phyloP scores from a whole-genome alignment of 306 rosid species.

The Vachellia collinsii region DNA sequence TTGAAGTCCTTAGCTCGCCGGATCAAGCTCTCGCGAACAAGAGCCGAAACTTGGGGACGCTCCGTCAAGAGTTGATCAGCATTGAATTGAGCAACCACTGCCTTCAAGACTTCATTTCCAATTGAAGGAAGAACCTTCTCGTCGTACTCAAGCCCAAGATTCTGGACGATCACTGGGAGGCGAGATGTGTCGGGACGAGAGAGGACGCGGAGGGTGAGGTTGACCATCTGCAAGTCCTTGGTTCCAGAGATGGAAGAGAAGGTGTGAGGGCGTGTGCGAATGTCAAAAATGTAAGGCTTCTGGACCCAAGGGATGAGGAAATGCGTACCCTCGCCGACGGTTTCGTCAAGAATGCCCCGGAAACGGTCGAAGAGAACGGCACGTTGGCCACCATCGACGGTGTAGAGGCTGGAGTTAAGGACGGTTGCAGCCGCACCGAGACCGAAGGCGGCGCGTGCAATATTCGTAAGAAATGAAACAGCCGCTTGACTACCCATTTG shows the following conservation, averaged over 20 bases:
- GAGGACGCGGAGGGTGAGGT: conserved; percentile 77
- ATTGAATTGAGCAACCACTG: conserved; percentile 86
- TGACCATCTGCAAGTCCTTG: conserved; percentile 86
- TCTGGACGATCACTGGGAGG: conserved; percentile 69
- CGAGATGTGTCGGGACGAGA: conserved; percentile 77
- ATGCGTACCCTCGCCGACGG: conserved; percentile 76
- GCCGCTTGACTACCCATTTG: conserved; percentile 81
- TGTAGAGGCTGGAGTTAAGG: conserved; percentile 69
- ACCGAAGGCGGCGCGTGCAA: conserved; percentile 71
- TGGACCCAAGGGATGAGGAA: conserved; percentile 93
- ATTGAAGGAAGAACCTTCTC: conserved; percentile 93
- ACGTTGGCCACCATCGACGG: conserved; percentile 93
- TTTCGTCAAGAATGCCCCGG: conserved; percentile 68
- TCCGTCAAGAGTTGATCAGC: conserved; percentile 89
- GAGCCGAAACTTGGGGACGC: conserved; percentile 77
- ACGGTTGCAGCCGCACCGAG: conserved; percentile 60
- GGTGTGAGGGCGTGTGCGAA: conserved; percentile 80
- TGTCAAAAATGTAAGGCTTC: conserved; percentile 86
- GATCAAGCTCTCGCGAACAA: conserved; percentile 74
- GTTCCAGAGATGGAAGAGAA: conserved; percentile 87
- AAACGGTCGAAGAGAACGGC: conserved; percentile 90
- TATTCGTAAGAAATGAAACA: conserved; percentile 53
- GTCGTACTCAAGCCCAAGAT: conserved; percentile 86
- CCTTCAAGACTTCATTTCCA: conserved; percentile 87
- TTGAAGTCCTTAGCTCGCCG: conserved; percentile 81